phyloP scores from a whole-genome alignment of 208 protist species.

The Sergeia podlipaevii region DNA sequence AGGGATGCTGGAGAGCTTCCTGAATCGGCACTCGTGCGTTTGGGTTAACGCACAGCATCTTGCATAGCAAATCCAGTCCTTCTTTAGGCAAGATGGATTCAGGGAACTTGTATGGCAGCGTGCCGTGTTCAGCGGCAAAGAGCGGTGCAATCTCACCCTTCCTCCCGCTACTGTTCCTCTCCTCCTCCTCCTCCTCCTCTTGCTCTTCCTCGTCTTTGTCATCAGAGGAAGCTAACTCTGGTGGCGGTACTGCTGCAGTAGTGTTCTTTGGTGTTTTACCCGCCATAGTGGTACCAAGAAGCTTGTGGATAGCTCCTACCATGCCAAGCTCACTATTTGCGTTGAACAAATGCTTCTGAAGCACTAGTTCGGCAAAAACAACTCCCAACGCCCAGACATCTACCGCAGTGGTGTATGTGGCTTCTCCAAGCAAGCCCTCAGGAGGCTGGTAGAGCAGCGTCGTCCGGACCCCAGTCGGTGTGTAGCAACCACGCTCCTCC shows the following conservation, averaged over 20 bases:
- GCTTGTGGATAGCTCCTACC: conserved; percentile 73
- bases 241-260: neutral
- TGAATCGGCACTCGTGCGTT: conserved; percentile 46
- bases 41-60: conserved; percentile 57
- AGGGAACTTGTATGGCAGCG: conserved; percentile 64
- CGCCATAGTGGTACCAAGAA: conserved; percentile 65
- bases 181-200: no score
- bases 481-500: conserved; percentile 23
- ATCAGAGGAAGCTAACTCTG: neutral
- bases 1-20: conserved; percentile 66
- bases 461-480: conserved; percentile 66
- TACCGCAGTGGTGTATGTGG: conserved; percentile 42
- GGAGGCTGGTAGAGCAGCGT: conserved; percentile 87
- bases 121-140: conserved; percentile 23
- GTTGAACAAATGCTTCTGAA: conserved; percentile 69
- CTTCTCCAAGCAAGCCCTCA: conserved; percentile 70
- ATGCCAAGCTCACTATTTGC: conserved; percentile 66
- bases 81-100: conserved; percentile 34
- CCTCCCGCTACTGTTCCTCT: no score
- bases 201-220: conserved; percentile 1
- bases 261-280: neutral
- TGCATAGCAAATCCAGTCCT: conserved; percentile 62
- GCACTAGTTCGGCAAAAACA: conserved; percentile 83
- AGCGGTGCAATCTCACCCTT: neutral
- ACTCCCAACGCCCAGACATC: conserved; percentile 88